Percentiles rank a stretch among this genome's conserved stretches.
Conservation (phyloP, 2,329 filamentous ascomycete genomes). For the Sclerotinia trifoliorum region DNA sequence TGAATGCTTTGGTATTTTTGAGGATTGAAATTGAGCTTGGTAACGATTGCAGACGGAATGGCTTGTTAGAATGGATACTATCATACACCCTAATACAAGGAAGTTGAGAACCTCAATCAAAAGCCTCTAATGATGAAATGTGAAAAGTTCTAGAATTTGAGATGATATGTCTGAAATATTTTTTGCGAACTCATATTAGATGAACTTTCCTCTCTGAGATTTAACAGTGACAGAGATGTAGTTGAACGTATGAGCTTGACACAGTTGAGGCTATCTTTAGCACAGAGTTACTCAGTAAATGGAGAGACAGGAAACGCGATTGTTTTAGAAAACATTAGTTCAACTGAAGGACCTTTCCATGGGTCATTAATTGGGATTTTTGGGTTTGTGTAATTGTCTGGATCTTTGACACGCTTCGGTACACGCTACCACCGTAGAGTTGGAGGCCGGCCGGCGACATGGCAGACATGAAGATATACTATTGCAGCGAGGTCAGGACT, state of each 20-base stretch:
- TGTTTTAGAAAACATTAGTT: neutral
- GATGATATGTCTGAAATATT: neutral
- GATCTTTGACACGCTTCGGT: neutral
- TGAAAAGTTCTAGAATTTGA: neutral
- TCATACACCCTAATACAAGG: conserved; percentile 2
- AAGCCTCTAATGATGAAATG: neutral
- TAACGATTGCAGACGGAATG: neutral
- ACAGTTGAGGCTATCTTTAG: neutral
- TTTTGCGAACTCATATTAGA: neutral
- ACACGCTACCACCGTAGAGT: neutral
- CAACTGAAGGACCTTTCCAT: neutral
- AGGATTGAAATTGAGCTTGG: neutral
- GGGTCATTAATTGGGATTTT: neutral
- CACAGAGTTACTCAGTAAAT: neutral
- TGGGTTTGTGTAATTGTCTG: neutral
- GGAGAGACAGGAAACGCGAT: neutral
- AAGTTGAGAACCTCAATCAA: neutral
- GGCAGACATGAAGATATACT: neutral
- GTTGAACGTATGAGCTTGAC: neutral
- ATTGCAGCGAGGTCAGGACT: neutral
- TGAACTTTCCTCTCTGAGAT: neutral
- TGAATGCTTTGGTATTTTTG: neutral
- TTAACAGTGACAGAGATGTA: neutral
- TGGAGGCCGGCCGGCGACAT: neutral
- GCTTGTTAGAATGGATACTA: neutral